Evolutionary conservation across 2,329 filamentous ascomycete species (phyloP), one percentile per base, ranked within the genome.

Genomic region (Epicoccum nigrum): DNA sequence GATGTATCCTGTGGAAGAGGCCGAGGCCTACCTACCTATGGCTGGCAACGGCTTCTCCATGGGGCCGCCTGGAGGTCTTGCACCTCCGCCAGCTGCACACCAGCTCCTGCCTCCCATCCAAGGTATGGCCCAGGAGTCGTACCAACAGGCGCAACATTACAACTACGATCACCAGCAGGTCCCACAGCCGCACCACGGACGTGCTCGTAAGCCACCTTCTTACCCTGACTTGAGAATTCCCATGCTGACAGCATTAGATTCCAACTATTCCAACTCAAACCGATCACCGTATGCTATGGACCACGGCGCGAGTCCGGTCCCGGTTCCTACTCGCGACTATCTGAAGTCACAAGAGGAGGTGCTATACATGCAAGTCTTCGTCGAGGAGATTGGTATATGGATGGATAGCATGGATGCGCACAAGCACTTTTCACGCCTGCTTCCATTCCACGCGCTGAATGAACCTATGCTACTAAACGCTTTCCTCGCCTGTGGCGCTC

Each of bases 381-480:
- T 95, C 6, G 89, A 95, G 65, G 89, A 96, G 59, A 90, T 97
- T 2, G 92, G 88, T 1, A 74, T 91, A 3, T 97, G 93, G 91
- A 96, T 97, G 90, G 93, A 97, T 73, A 90, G 86, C 33, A 86
- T 97, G 78, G 90, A 96, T 75, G 82, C 85, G 27, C 82, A 87
- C 59, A 93, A 93, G 75, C 89, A 95, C 69, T 97, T 97, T 71
- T 90, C 90, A 19, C 83, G 88, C 39, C 78, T 90, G 15, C 79
- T 97, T n/a, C 92, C 93, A 0, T 92, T 91, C 63, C 84, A 93
- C 63, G 86, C 92, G 1, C 78, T 96, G 19, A 83, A 86, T 46
- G 90, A 94, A 51, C 88, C 91, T 0, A 92, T 97, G 88, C 81
- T 97, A 11, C 81, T 95, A 25, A 92, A 96, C 67, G 91, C 93